Percentiles rank a stretch among this genome's conserved stretches.
phyloP scores from a whole-genome alignment of 2,329 filamentous ascomycete genomes.

The Beauveria sp. region DNA sequence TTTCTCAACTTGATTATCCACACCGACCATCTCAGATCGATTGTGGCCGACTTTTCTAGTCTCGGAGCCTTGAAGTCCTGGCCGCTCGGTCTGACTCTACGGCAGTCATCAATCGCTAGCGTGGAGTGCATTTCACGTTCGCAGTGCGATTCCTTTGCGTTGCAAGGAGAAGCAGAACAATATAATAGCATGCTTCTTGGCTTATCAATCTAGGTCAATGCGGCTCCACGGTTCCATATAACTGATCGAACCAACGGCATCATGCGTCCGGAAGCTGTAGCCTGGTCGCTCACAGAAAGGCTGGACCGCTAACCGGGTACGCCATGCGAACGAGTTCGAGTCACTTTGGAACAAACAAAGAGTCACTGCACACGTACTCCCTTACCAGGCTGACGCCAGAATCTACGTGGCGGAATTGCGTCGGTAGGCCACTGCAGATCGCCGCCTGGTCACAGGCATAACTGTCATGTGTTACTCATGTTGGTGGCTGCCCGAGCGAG shows the following conservation, averaged over 20 bases:
- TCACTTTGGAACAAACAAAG: not conserved
- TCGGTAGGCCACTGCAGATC: not conserved
- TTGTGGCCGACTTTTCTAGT: not conserved
- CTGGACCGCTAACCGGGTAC: constrained; percentile 6
- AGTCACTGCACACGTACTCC: constrained; percentile 7
- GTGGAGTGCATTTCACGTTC: not conserved
- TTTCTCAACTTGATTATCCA: not conserved
- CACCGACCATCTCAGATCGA: constrained; percentile 1
- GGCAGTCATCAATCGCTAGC: not conserved
- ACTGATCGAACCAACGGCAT: not conserved
- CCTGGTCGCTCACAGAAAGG: not conserved
- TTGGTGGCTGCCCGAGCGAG: not conserved
- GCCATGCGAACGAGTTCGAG: constrained; percentile 9
- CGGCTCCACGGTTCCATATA: not conserved
- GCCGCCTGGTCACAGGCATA: not conserved
- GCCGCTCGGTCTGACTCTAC: constrained; percentile 6
- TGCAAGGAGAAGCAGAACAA: not conserved
- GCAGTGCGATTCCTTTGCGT: not conserved
- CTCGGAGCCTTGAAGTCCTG: not conserved
- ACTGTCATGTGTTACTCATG: not conserved
- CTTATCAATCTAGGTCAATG: not conserved
- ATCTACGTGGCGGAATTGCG: constrained; percentile 4
- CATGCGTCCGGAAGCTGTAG: not conserved
- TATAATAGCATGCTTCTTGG: not conserved
- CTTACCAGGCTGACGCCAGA: constrained; percentile 6